phyloP scores from a whole-genome alignment of 345 rosid genomes.

The Garcia nutans region DNA sequence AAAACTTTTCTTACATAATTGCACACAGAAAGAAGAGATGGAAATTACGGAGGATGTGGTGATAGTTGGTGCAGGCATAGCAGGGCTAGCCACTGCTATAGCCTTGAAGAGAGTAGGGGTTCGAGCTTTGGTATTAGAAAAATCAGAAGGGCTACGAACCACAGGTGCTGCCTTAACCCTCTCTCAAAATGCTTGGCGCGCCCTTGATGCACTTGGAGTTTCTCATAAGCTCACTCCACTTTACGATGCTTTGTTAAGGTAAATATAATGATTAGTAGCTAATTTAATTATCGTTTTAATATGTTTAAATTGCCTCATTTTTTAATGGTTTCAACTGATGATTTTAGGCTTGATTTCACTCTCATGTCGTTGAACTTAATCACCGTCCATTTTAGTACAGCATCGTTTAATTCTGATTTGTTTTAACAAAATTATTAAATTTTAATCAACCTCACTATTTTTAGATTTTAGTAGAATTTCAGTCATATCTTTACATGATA shows the following conservation, averaged over 20 bases:
- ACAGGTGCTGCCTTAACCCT: constrained; percentile 37
- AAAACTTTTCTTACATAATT: too few relatives aligned
- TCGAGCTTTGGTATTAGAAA: constrained; percentile 31
- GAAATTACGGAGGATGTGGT: constrained; percentile 31
- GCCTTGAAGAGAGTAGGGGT: constrained; percentile 34
- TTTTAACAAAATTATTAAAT: too few relatives aligned
- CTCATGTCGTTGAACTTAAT: too few relatives aligned
- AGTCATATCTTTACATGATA: too few relatives aligned
- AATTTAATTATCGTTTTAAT: too few relatives aligned
- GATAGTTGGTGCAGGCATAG: constrained; percentile 42
- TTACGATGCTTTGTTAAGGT: not conserved
- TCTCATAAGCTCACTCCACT: not conserved
- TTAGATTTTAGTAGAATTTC: too few relatives aligned
- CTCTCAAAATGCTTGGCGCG: constrained; percentile 39
- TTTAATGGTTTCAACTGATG: too few relatives aligned
- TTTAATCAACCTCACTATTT: too few relatives aligned
- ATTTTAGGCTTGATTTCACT: too few relatives aligned
- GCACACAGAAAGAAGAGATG: not conserved
- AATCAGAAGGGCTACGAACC: constrained; percentile 19
- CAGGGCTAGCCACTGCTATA: constrained; percentile 37
- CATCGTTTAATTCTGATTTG: too few relatives aligned
- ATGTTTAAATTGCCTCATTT: too few relatives aligned
- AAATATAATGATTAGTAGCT: not conserved
- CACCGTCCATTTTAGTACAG: too few relatives aligned
- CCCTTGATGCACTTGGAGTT: constrained; percentile 39